phyloP scores from a whole-genome alignment of 2,329 filamentous ascomycete species.

The Moelleriella libera region DNA sequence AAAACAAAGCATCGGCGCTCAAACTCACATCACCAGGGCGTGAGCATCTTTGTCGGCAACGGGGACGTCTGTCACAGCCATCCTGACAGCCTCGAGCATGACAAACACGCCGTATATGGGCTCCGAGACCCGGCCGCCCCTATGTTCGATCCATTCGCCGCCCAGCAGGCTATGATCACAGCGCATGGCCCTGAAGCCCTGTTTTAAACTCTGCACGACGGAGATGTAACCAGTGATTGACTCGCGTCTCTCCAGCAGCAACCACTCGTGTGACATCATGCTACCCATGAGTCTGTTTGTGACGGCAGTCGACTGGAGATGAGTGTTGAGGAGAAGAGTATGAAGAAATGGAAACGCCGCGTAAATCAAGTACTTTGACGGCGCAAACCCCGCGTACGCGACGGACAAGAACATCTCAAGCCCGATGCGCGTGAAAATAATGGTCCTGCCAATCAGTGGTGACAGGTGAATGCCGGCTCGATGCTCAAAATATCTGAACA shows the following conservation, averaged over 20 bases:
- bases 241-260: conserved; percentile 67
- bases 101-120: conserved; percentile 94
- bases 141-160: conserved; percentile 65
- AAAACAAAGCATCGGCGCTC: not conserved
- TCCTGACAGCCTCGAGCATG: conserved; percentile 81
- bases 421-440: conserved; percentile 56
- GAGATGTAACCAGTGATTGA: conserved; percentile 88
- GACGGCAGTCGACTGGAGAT: conserved; percentile 48
- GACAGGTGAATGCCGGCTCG: conserved; percentile 25
- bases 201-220: conserved; percentile 60
- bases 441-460: conserved; percentile 41
- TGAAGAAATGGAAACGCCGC: conserved; percentile 62
- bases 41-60: conserved; percentile 52
- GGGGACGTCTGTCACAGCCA: conserved; percentile 48
- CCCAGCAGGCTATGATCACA: conserved; percentile 92
- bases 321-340: conserved; percentile 58
- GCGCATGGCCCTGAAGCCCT: conserved; percentile 67
- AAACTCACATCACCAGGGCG: conserved; percentile 69
- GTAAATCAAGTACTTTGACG: conserved; percentile 52
- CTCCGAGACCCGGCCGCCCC: conserved; percentile 49
- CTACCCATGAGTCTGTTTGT: conserved; percentile 51
- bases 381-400: conserved; percentile 50
- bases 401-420: conserved; percentile 55
- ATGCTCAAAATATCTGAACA: conserved; percentile 41
- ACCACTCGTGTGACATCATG: conserved; percentile 52